Evolutionary conservation across 2,329 filamentous ascomycete species (phyloP), one percentile per base, ranked within the genome.

Genomic region (Plenodomus lindquistii): DNA sequence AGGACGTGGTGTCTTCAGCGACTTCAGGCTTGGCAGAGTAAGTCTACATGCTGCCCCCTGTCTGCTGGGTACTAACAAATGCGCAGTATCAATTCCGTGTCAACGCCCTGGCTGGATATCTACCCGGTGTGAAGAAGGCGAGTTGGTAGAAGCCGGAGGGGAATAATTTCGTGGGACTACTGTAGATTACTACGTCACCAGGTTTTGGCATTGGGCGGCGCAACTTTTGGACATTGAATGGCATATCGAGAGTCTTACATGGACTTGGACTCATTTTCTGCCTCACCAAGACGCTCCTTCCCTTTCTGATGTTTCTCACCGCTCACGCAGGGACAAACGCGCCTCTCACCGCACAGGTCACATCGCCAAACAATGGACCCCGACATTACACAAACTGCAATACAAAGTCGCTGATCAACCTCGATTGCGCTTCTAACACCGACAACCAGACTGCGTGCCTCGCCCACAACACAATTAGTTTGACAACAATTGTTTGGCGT

Each of bases 111-210:
- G 86, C 83, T 24, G 94, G 94, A 42, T 85, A 90, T 53, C 72
- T 99, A 44, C 93, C 94, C 0, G 94, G 94, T 64, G 94, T 99
- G 46, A 91, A 87, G 81, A 96, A 96, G 80, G 94, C 94, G 41
- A 95, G 89, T 75, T 99, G 94, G 94, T 99, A 89, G 40, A 38
- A 13, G 15, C 46, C 19, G 22, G 45, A 22, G 31, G 5, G 15
- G 35, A 37, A n/a, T 9, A 16, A 37, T 37, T 9, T 36, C 18
- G 35, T 17, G 27, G 27, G 6, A 31, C 27, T 15, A 31, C 11
- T 31, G 27, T 31, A 31, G 4, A 31, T 31, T 31, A 31, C 27
- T 31, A 31, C 27, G 27, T 31, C 27, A 31, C 27, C 27, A 48
- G 18, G 40, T 40, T 50, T 44, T 31, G 42, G 59, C 64, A 68